phyloP scores from a whole-genome alignment of 2,329 filamentous ascomycete genomes.

The Anthostomella pinea region DNA sequence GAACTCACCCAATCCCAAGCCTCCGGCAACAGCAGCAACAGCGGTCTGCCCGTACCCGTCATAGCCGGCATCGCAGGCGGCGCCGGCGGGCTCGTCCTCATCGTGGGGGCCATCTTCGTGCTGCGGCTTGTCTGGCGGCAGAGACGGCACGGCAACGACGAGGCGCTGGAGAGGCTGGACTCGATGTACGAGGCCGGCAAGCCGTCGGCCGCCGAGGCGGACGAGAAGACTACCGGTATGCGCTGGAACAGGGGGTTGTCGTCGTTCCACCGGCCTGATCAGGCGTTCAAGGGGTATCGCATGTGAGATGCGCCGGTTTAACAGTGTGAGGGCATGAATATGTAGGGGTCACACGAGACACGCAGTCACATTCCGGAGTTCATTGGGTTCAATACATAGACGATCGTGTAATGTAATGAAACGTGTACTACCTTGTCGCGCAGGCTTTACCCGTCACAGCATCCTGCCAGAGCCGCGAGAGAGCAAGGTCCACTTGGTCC shows the following conservation, averaged over 20 bases:
- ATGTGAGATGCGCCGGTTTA: no score
- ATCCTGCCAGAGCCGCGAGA: no score
- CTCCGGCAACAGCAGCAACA: constrained; percentile 7
- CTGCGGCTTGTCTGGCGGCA: constrained; percentile 30
- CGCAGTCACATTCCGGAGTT: no score
- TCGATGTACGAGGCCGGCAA: constrained; percentile 29
- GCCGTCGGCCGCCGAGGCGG: constrained; percentile 22
- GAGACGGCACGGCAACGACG: constrained; percentile 28
- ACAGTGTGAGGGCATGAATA: no score
- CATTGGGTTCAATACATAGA: no score
- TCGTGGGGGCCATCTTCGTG: constrained; percentile 23
- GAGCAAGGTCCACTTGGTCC: no score
- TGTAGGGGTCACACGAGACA: no score
- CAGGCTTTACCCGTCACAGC: no score
- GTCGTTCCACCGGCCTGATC: constrained; percentile 25
- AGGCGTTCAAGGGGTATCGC: constrained; percentile 26
- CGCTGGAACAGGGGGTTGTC: constrained; percentile 32
- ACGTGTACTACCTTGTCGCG: no score
- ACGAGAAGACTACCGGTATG: constrained; percentile 22
- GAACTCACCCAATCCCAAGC: constrained; percentile 19
- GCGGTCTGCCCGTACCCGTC: constrained; percentile 20
- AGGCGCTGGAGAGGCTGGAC: constrained; percentile 25
- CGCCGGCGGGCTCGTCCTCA: constrained; percentile 24
- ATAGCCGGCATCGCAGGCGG: constrained; percentile 32
- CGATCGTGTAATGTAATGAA: no score